Conservation (phyloP, 805 yeast genomes). For the Candida silvicultrix region DNA sequence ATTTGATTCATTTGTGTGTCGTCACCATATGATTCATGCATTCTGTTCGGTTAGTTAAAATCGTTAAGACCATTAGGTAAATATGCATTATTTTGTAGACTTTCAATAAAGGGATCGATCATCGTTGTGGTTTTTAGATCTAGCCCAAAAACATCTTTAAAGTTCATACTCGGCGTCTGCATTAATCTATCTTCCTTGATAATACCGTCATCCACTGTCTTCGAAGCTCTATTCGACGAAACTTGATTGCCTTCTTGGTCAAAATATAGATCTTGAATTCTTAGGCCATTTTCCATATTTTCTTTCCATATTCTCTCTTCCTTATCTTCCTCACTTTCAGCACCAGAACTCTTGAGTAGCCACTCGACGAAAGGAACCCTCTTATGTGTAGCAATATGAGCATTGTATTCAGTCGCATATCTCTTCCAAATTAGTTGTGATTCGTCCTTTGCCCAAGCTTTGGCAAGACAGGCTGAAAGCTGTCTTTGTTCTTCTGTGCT, state of each 20-base stretch:
- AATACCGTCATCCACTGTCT: too few relatives aligned
- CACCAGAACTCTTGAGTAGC: neutral
- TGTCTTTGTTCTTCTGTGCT: slow-evolving; percentile 19
- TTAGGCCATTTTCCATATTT: neutral
- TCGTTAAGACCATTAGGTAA: too few relatives aligned
- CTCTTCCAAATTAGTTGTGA: slow-evolving; percentile 23
- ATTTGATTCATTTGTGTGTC: too few relatives aligned
- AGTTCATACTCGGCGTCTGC: too few relatives aligned
- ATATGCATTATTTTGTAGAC: too few relatives aligned
- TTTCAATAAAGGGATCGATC: too few relatives aligned
- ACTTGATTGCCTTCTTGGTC: neutral
- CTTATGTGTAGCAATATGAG: neutral
- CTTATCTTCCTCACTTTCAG: neutral
- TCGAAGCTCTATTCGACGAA: too few relatives aligned
- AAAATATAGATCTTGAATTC: neutral
- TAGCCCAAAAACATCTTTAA: too few relatives aligned
- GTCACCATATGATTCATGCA: too few relatives aligned
- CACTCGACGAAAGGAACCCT: slow-evolving; percentile 3
- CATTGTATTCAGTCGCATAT: slow-evolving; percentile 23
- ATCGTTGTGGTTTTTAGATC: too few relatives aligned
- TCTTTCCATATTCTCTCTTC: neutral
- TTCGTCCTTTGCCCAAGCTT: slow-evolving; percentile 23
- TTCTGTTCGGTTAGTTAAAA: too few relatives aligned
- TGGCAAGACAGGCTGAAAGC: slow-evolving; percentile 21
- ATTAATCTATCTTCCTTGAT: too few relatives aligned